Evolutionary conservation across 2,329 filamentous ascomycete species (phyloP).

Genomic region (Torrubiellomyces zombiae): DNA sequence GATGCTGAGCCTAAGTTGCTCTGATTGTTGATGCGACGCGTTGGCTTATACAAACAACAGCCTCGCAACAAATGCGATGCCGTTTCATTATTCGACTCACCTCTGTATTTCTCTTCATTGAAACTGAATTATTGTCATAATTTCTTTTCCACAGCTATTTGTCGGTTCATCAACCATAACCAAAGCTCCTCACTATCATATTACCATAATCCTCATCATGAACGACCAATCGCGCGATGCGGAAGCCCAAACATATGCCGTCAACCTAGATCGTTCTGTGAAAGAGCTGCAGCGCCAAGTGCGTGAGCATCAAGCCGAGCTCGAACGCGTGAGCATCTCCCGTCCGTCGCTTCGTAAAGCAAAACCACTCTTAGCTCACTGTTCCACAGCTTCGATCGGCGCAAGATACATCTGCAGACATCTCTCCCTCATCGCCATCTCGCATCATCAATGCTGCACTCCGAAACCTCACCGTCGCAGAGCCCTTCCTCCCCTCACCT

Average conservation of each 20-base stretch:
- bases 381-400: conserved; percentile 12
- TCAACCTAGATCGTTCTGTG: conserved; percentile 49
- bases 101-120: too few species aligned
- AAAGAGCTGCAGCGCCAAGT: conserved; percentile 46
- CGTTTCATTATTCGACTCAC: too few species aligned
- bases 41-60: too few species aligned
- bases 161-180: too few species aligned
- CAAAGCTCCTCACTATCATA: too few species aligned
- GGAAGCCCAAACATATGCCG: conserved; percentile 14
- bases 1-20: too few species aligned
- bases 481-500: conserved; percentile 48
- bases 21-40: too few species aligned
- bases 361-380: background rate
- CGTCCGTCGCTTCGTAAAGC: conserved; percentile 1
- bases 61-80: too few species aligned
- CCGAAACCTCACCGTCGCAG: conserved; percentile 39
- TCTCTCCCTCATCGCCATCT: conserved; percentile 11
- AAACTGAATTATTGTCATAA: too few species aligned
- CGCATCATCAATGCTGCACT: conserved; percentile 47
- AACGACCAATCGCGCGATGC: conserved; percentile 9
- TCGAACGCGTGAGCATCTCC: conserved; percentile 24
- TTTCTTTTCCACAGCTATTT: too few species aligned
- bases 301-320: conserved; percentile 32
- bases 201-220: conserved; percentile 11
- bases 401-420: conserved; percentile 7